Evolutionary conservation across 2,329 filamentous ascomycete genomes (phyloP), one percentile per base, ranked within the genome.

Genomic region (Geosmithia flava): DNA sequence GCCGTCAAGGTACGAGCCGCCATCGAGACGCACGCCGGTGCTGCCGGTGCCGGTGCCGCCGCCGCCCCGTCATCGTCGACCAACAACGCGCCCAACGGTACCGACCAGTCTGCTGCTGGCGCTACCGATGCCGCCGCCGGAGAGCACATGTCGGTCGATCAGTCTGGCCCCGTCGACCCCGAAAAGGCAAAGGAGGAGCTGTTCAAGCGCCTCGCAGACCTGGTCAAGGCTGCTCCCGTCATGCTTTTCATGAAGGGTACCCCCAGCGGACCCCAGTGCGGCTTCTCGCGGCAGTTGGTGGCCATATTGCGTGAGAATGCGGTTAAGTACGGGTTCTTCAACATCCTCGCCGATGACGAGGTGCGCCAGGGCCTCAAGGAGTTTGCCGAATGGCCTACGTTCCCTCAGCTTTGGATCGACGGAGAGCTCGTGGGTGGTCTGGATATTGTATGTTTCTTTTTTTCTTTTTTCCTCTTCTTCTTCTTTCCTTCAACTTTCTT

Each of bases 211-310:
- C 72, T 98, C 39, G 76, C 69, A 19, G 86, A 94, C 56, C 75
- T 98, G 37, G 91, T 97, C 55, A 95, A 91, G 70, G 93, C 93
- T 5, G 91, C 93, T 30, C 88, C 90, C 0, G 90, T 98, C 30
- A 98, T 98, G 93, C 74, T 98, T 27, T 98, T 98, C 68, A 95
- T 95, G 88, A 95, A 95, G 71, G 90, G 89, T n/a, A 94, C 87
- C 2, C 89, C 89, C 0, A 87, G 82, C 54, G 77, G 80, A 30
- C 89, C 89, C 1, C 86, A 95, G 66, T 95, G 90, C 60, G 89
- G 93, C 2, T 98, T 98, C 68, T 95, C 87, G 55, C 75, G 91
- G 55, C 89, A 96, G 69, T 71, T 95, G 43, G 93, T 98, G 42
- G 81, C 73, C 23, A 78, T 98, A 44, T 69, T 98, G 58, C 79